Conservation (phyloP, 768 basidiomycete genomes). For the Grammothele lineata region DNA sequence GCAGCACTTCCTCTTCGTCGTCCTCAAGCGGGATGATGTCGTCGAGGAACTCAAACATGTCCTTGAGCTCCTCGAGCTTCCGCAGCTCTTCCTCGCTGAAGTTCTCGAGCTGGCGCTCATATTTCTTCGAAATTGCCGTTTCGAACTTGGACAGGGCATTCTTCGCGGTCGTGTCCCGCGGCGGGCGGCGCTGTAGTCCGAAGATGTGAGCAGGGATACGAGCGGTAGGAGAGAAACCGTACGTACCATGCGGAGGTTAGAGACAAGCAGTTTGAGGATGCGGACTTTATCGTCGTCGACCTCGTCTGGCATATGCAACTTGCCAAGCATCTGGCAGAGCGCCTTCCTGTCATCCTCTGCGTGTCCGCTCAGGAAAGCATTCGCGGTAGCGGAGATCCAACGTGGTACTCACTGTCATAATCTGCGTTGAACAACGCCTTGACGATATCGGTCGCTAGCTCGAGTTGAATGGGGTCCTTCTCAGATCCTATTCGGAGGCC, state of each 20-base stretch:
- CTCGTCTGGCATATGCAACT: slow-evolving; percentile 62
- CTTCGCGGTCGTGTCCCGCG: slow-evolving; percentile 52
- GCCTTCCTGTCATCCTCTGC: slow-evolving; percentile 46
- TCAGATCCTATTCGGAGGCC: slow-evolving; percentile 35
- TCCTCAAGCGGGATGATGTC: slow-evolving; percentile 67
- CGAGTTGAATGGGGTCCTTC: slow-evolving; percentile 47
- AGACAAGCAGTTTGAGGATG: slow-evolving; percentile 55
- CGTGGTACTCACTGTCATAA: slow-evolving; percentile 52
- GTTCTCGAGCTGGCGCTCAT: slow-evolving; percentile 61
- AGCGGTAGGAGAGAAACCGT: not conserved
- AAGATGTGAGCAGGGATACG: not conserved
- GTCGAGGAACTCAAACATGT: slow-evolving; percentile 68
- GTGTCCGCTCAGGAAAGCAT: not conserved
- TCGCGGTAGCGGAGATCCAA: not conserved
- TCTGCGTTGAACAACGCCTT: slow-evolving; percentile 44
- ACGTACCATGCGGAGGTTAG: slow-evolving; percentile 53
- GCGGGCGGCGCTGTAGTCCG: slow-evolving; percentile 49
- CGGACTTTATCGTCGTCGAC: slow-evolving; percentile 68
- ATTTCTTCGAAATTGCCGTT: slow-evolving; percentile 60
- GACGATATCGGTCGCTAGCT: slow-evolving; percentile 51
- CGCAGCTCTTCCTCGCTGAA: slow-evolving; percentile 72
- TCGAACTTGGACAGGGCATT: slow-evolving; percentile 77
- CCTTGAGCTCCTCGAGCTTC: slow-evolving; percentile 56
- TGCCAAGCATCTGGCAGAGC: slow-evolving; percentile 41
- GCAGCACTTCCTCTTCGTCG: slow-evolving; percentile 39